These are phyloP conservation scores for Sporothrix mexicana DNA, from an alignment of 2,329 filamentous ascomycete species.

Conservation along the genomic window DNA sequence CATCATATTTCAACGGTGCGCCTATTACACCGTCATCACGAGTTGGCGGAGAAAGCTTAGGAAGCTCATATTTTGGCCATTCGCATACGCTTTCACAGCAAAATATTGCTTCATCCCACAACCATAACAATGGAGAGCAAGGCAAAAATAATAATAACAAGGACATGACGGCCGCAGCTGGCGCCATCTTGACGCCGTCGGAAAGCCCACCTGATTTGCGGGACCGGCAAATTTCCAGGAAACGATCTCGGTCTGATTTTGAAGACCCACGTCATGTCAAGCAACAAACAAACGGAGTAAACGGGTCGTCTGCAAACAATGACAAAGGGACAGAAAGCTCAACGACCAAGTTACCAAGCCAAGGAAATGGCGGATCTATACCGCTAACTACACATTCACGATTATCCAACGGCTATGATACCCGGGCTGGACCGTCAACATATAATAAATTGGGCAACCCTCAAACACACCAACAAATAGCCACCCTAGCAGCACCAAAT, in stretches of 20 bases:
- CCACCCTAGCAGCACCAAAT: not conserved
- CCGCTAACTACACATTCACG: not conserved
- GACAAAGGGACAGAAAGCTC: not conserved
- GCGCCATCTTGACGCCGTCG: conserved; percentile 17
- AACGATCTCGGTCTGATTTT: not conserved
- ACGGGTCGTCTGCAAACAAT: not conserved
- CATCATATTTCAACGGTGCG: not conserved
- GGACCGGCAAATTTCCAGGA: not conserved
- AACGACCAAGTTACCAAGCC: not conserved
- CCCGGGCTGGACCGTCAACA: not conserved
- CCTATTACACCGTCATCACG: not conserved
- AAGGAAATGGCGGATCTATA: not conserved
- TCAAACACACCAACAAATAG: not conserved
- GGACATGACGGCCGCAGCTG: not conserved
- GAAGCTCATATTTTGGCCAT: not conserved
- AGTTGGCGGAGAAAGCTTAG: not conserved
- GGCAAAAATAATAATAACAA: not conserved
- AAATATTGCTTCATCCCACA: not conserved
- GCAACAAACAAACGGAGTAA: not conserved
- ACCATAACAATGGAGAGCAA: not conserved
- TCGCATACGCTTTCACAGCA: not conserved
- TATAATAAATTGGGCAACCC: not conserved
- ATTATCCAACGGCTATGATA: not conserved
- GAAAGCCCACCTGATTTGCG: conserved; percentile 22
- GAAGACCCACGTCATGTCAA: not conserved